Evolutionary conservation across 805 yeast genomes (phyloP).

Genomic region (Sugiyamaella smithiae): DNA sequence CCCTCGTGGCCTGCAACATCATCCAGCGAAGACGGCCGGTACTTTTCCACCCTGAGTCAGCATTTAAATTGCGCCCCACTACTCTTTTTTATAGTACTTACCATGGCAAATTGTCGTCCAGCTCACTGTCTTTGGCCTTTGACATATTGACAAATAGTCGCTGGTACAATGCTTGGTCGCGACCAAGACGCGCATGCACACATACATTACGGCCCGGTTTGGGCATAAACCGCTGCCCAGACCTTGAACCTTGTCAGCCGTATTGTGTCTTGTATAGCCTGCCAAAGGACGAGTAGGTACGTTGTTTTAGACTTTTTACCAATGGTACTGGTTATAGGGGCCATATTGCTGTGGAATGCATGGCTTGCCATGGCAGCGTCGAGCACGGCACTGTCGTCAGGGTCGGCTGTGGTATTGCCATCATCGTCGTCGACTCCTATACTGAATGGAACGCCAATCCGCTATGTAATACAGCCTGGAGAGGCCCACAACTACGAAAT

Average conservation of each 20-base stretch:
- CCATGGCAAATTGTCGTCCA: slow-evolving; percentile 54
- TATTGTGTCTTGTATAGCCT: too few relatives aligned
- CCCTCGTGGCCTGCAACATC: slow-evolving; percentile 92
- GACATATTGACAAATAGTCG: neutral
- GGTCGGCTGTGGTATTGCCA: slow-evolving; percentile 3
- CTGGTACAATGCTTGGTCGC: too few relatives aligned
- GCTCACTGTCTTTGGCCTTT: slow-evolving; percentile 17
- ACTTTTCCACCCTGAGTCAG: slow-evolving; percentile 74
- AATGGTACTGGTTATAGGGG: too few relatives aligned
- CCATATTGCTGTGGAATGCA: too few relatives aligned
- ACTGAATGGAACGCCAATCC: slow-evolving; percentile 15
- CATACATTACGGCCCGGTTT: neutral
- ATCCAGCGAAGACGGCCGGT: slow-evolving; percentile 78
- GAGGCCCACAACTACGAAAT: slow-evolving; percentile 28
- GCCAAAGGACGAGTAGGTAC: too few relatives aligned
- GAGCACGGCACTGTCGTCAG: too few relatives aligned
- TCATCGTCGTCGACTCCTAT: slow-evolving; percentile 31
- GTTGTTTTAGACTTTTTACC: too few relatives aligned
- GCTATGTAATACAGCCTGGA: slow-evolving; percentile 35
- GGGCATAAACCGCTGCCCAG: neutral
- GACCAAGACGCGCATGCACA: too few relatives aligned
- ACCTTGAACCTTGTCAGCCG: too few relatives aligned
- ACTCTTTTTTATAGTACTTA: slow-evolving; percentile 6
- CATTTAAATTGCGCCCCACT: neutral
- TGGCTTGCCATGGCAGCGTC: too few relatives aligned